These are phyloP conservation scores for Trypanosoma vivax DNA, from an alignment of 208 protist genomes.

Conservation along the genomic window DNA sequence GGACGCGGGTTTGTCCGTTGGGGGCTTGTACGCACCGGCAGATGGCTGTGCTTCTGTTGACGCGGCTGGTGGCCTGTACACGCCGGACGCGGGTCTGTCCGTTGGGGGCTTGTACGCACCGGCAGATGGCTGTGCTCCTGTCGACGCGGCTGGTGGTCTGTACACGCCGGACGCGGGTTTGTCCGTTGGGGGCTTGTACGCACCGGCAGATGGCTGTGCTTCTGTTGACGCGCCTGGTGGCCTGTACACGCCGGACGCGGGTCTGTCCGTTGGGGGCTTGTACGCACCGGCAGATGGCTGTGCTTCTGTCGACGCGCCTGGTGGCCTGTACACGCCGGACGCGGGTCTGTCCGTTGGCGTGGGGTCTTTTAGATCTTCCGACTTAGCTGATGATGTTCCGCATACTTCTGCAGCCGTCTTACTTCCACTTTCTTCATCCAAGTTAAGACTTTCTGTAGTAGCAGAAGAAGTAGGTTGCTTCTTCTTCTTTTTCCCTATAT, in stretches of 20 bases:
- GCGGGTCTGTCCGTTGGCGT: constrained; percentile 25
- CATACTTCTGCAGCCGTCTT: constrained; percentile 1
- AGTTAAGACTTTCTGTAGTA: not conserved
- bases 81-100: constrained; percentile 9
- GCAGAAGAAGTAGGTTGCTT: not conserved
- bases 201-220: constrained; percentile 7
- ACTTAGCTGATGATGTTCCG: constrained; percentile 17
- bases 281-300: constrained; percentile 18
- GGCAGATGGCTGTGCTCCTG: constrained; percentile 3
- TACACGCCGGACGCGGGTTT: constrained; percentile 17
- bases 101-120: constrained; percentile 20
- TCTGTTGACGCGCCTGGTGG: constrained; percentile 21
- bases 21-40: constrained; percentile 17
- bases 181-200: constrained; percentile 16
- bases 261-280: constrained; percentile 16
- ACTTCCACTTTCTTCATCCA: not conserved
- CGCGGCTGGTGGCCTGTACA: constrained; percentile 31
- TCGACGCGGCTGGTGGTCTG: constrained; percentile 19
- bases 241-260: constrained; percentile 24
- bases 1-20: constrained; percentile 7
- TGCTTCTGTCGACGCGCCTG: no score
- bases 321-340: constrained; percentile 25
- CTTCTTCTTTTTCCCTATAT: constrained; percentile 23
- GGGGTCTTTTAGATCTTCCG: constrained; percentile 17
- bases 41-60: constrained; percentile 11